These are phyloP conservation scores for Cercospora berteroae DNA, from an alignment of 2,329 filamentous ascomycete genomes.

Conservation along the genomic window DNA sequence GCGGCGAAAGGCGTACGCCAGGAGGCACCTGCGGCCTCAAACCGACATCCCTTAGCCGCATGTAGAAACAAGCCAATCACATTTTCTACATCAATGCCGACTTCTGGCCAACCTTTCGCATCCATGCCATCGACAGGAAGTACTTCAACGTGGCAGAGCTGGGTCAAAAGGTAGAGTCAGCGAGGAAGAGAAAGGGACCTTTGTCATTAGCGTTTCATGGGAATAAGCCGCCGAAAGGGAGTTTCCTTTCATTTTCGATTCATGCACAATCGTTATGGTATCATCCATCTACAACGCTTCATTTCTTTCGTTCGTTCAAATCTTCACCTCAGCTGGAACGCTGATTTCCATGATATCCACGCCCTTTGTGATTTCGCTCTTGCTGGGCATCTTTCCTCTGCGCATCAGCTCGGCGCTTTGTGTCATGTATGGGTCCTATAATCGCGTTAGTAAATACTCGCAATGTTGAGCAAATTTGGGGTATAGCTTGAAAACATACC, in stretches of 20 bases:
- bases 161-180: no score
- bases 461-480: conserved; percentile 57
- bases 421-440: conserved; percentile 74
- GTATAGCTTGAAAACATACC: conserved; percentile 58
- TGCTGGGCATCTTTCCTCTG: conserved; percentile 74
- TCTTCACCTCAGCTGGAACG: conserved; percentile 44
- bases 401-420: conserved; percentile 85
- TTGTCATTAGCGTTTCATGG: no score
- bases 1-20: neutral
- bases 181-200: no score
- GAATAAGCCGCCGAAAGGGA: no score
- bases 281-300: neutral
- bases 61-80: neutral
- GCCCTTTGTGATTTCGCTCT: conserved; percentile 70
- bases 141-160: no score
- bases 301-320: conserved; percentile 12
- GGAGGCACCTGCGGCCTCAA: neutral
- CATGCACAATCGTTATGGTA: neutral
- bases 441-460: neutral
- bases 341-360: conserved; percentile 48
- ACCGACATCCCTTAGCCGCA: neutral
- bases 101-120: neutral
- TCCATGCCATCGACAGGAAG: no score
- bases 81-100: no score
- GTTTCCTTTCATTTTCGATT: neutral